Base-by-base conservation (phyloP, 495 filamentous ascomycete species). In the Aspergillus campestris region DNA sequence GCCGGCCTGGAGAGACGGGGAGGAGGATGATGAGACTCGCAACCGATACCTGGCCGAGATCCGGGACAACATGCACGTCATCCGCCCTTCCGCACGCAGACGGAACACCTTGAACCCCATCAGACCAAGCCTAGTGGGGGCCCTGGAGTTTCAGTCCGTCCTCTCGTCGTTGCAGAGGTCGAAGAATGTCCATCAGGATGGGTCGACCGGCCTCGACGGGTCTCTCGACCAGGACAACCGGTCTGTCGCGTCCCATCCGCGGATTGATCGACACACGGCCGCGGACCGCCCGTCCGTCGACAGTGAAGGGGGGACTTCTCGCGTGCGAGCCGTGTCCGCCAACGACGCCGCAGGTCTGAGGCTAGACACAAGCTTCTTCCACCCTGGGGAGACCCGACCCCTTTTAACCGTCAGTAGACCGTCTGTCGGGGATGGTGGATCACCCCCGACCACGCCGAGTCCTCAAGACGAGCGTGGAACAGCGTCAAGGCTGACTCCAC, bases 61-160 rank as follows among this genome's bases (percentile, higher is more conserved):
- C 62, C 83, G 82, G 44, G 94, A 80, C 59, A 95, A 87, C 48
- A 96, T 99, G 94, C 82, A 90, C 42, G 75, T 95, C 18, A 84
- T 74, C 53, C 79, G 92, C 8, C 85, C 86, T 7, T 49, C 51
- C 8, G 68, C 69, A 36, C 78, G 76, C 39, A 75, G 89, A 38
- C 84, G 82, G 48, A 86, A 81, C 57, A 86, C 89, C 27, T 69
- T 87, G 47, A 84, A 79, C 37, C 83, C 88, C 1, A 96, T 97
- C 47, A 77, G 94, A 29, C 89, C 94, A 5, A 96, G 90, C 68
- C 65, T 99, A 14, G 86, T 97, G 6, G 94, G 94, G 37, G 94
- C 84, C 5, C 67, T 99, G 42, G 94, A 99, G 63, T 99, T 99
- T 55, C 80, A 87, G 48, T 87, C 90, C 3, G 84, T 96, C 9